Evolutionary conservation across 1,139 yeast species (phyloP), one percentile per base, ranked within the genome.

Genomic region (Geotrichum australiense): DNA sequence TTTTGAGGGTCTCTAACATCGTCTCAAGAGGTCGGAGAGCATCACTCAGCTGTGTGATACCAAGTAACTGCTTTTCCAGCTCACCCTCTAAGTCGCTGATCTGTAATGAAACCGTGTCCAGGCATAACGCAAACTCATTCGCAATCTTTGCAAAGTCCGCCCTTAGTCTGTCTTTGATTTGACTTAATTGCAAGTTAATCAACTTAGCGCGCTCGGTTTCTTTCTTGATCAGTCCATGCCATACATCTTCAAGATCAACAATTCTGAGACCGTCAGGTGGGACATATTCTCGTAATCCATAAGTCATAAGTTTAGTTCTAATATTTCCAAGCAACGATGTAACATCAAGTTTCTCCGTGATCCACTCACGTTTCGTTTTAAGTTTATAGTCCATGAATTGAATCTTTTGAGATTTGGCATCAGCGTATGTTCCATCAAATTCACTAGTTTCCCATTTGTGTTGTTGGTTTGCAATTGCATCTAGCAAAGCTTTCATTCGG

Each of bases 71-170:
- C 16, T 50, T 54, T 37, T 64, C 67, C 25, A 64, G 52, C 37
- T 63, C 66, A 11, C 69, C 69, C 16, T 61, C 62, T 29, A 65
- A 47, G 10, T 54, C 54, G 12, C 60, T 52, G 18, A 64, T 54
- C 21, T 52, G 52, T 25, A 54, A 32, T 1, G 66, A 54, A 1
- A 60, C 53, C 1, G 55, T 52, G 20, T 57, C 54, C 11, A 64
- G 47, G 34, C 53, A 48, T 21, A 50, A 45, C 3, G 68, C 55
- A 36, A 65, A 48, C 21, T 59, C 57, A 41, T 65, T 63, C 14
- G 69, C 68, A 3, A 54, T 53, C 14, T 58, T 57, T 0, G 64
- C 66, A 49, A 77, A 71, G 39, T 73, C 78, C 10, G 54, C 48
- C 35, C 62, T 53, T 44, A 86, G 65, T 46, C 71, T 72, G 26